phyloP scores from a whole-genome alignment of 345 rosid species.

The Salix koriyanagi region DNA sequence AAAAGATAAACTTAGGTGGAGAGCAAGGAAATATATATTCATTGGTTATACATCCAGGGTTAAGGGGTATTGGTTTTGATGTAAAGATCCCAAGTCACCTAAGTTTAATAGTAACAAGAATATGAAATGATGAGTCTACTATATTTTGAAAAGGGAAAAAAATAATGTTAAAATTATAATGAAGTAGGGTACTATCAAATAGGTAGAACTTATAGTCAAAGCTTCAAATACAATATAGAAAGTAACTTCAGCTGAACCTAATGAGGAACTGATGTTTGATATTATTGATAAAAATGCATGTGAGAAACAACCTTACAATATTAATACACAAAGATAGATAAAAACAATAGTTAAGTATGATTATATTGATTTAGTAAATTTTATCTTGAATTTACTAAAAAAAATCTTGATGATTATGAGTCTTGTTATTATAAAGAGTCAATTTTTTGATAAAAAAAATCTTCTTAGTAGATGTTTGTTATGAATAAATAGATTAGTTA shows the following conservation, averaged over 20 bases:
- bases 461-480: not conserved
- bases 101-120: not conserved
- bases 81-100: not conserved
- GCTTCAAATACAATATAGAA: not conserved
- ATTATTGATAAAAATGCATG: not conserved
- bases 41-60: not conserved
- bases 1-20: not conserved
- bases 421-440: not conserved
- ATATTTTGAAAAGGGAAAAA: not conserved
- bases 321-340: no score
- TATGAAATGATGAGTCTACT: not conserved
- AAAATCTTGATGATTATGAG: not conserved
- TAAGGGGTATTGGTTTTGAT: not conserved
- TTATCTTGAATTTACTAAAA: no score
- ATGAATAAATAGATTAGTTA: not conserved
- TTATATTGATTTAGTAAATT: no score
- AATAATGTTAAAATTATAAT: not conserved
- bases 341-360: no score
- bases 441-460: not conserved
- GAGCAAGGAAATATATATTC: not conserved
- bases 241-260: not conserved
- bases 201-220: not conserved
- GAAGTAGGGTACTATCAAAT: not conserved
- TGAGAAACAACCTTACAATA: not conserved
- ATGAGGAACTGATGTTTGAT: not conserved